These are phyloP conservation scores for Zygoascus meyerae DNA, from an alignment of 1,139 yeast genomes.

Conservation along the genomic window DNA sequence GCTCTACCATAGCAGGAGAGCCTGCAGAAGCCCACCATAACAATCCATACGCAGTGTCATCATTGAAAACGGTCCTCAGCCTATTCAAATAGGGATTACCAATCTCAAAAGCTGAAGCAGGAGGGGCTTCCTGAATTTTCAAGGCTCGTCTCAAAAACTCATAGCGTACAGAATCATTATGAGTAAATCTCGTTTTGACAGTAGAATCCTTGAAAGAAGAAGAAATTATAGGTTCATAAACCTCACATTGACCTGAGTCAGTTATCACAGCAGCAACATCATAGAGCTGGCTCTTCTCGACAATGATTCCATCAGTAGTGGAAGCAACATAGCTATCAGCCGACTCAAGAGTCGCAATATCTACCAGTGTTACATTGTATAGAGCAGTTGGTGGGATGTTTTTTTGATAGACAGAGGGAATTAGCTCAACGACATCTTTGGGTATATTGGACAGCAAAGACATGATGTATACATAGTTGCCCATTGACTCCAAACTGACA, in stretches of 20 bases:
- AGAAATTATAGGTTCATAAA: slow-evolving; percentile 2
- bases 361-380: slow-evolving; percentile 62
- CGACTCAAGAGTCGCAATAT: slow-evolving; percentile 31
- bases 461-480: slow-evolving; percentile 43
- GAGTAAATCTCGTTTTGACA: slow-evolving; percentile 19
- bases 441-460: slow-evolving; percentile 47
- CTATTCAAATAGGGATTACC: slow-evolving; percentile 4
- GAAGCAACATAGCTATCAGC: slow-evolving; percentile 48
- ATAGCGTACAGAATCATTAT: slow-evolving; percentile 29
- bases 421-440: slow-evolving; percentile 28
- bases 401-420: slow-evolving; percentile 20
- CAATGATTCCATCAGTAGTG: slow-evolving; percentile 65
- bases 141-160: slow-evolving; percentile 22
- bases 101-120: not conserved
- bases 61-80: slow-evolving; percentile 11
- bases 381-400: slow-evolving; percentile 44
- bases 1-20: slow-evolving; percentile 41
- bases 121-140: slow-evolving; percentile 20
- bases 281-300: slow-evolving; percentile 50
- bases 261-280: slow-evolving; percentile 38
- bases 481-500: slow-evolving; percentile 1
- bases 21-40: slow-evolving; percentile 89
- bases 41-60: slow-evolving; percentile 40
- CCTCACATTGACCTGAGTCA: slow-evolving; percentile 2
- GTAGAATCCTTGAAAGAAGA: slow-evolving; percentile 1